Evolutionary conservation across 306 rosid genomes (phyloP).

Genomic region (Trifolium fragiferum): DNA sequence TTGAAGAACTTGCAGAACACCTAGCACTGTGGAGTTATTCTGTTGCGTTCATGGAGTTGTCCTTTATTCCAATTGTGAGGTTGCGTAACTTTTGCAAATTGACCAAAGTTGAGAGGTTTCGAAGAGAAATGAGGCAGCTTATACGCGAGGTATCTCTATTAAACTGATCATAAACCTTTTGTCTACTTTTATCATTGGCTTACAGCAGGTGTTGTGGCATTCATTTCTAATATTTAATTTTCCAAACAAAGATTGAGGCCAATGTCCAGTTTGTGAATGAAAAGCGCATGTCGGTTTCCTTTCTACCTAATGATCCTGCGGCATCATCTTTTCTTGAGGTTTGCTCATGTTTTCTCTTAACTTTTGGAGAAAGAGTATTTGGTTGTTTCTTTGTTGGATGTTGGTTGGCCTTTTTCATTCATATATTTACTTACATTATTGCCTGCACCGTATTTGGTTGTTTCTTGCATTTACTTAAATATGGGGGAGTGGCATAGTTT

Average conservation of each 20-base stretch:
- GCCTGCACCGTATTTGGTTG: conserved; percentile 29
- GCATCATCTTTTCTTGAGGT: conserved; percentile 81
- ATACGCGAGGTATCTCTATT: conserved; percentile 66
- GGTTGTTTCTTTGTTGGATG: conserved; percentile 19
- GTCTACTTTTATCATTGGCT: conserved; percentile 27
- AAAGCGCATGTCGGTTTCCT: conserved; percentile 70
- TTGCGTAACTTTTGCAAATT: conserved; percentile 81
- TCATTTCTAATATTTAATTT: conserved; percentile 43
- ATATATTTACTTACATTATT: not conserved
- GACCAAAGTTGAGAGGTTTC: conserved; percentile 86
- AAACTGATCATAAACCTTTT: conserved; percentile 15
- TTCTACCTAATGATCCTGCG: conserved; percentile 73
- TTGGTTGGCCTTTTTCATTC: conserved; percentile 13
- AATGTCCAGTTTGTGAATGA: conserved; percentile 68
- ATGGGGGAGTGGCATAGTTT: too few relatives aligned
- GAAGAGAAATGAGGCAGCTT: conserved; percentile 76
- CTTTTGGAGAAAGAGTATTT: conserved; percentile 26
- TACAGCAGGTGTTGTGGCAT: conserved; percentile 21
- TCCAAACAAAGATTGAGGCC: conserved; percentile 68
- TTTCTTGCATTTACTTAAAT: conserved; percentile 1
- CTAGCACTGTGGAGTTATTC: conserved; percentile 93
- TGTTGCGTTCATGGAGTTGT: conserved; percentile 79
- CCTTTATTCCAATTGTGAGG: conserved; percentile 79
- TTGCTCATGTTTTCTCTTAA: conserved; percentile 25
- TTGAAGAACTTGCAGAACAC: conserved; percentile 93